These are phyloP conservation scores for Globisporangium abappressorium DNA, from an alignment of 352 stramenopile species.

Conservation along the genomic window DNA sequence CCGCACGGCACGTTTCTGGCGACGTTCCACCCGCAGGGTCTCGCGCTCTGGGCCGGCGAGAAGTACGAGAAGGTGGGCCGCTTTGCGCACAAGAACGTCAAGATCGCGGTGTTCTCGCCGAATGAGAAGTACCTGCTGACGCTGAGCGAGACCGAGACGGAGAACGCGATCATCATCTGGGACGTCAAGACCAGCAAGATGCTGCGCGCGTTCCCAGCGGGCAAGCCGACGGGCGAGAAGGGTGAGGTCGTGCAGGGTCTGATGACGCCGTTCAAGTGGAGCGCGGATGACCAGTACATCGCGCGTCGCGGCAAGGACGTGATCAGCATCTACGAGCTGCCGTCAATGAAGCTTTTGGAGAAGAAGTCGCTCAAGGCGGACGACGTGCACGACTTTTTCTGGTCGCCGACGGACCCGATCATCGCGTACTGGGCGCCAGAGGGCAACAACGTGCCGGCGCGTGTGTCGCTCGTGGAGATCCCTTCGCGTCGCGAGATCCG, in stretches of 20 bases:
- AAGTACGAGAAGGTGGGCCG: constrained; percentile 97
- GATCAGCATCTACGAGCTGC: constrained; percentile 94
- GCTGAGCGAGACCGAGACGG: constrained; percentile 91
- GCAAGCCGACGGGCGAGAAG: constrained; percentile 69
- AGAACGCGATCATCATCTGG: constrained; percentile 96
- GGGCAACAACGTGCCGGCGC: constrained; percentile 91
- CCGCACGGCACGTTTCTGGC: constrained; percentile 96
- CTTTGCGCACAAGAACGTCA: constrained; percentile 95
- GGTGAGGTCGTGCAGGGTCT: constrained; percentile 75
- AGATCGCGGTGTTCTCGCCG: constrained; percentile 93
- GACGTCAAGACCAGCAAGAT: constrained; percentile 91
- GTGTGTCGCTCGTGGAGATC: constrained; percentile 97
- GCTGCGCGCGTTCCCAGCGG: constrained; percentile 80
- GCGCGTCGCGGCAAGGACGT: constrained; percentile 93
- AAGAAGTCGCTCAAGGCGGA: constrained; percentile 96
- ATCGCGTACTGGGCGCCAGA: constrained; percentile 97
- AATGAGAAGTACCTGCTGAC: constrained; percentile 98
- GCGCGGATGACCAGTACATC: constrained; percentile 93
- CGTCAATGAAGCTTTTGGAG: constrained; percentile 96
- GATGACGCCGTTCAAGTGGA: constrained; percentile 94
- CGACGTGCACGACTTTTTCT: constrained; percentile 97
- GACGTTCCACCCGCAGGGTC: constrained; percentile 96
- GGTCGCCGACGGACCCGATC: constrained; percentile 94
- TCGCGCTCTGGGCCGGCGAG: constrained; percentile 96
- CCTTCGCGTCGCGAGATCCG: constrained; percentile 93